These are phyloP conservation scores for Penicillium thymicola DNA, from an alignment of 2,329 filamentous ascomycete genomes.

Conservation along the genomic window DNA sequence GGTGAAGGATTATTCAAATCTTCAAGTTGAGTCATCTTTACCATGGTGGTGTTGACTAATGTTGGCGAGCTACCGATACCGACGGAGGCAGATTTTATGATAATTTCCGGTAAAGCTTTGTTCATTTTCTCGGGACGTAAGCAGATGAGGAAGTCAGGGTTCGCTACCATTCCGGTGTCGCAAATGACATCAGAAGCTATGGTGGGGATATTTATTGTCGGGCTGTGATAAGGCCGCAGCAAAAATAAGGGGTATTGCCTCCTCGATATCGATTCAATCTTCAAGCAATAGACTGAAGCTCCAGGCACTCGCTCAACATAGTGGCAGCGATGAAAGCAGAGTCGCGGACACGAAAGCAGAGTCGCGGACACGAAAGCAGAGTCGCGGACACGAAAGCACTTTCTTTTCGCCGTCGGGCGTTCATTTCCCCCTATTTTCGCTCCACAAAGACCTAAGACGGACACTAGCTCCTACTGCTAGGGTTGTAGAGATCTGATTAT, in stretches of 20 bases:
- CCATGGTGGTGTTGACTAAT: background rate
- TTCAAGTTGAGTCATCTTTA: background rate
- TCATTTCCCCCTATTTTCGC: too few species aligned
- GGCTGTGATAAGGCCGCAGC: too few species aligned
- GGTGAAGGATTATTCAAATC: background rate
- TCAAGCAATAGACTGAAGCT: background rate
- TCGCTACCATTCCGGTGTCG: background rate
- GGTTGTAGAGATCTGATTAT: background rate
- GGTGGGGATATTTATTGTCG: background rate
- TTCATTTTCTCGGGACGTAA: background rate
- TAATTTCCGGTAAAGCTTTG: background rate
- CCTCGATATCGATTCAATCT: too few species aligned
- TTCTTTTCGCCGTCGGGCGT: too few species aligned
- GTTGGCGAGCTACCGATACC: background rate
- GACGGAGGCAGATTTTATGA: background rate
- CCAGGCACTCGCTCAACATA: too few species aligned
- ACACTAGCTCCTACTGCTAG: too few species aligned
- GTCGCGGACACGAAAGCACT: background rate
- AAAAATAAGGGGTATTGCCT: too few species aligned
- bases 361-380: background rate
- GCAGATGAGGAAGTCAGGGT: background rate
- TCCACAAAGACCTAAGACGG: background rate
- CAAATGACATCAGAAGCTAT: background rate
- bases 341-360: background rate
- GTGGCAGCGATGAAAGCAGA: background rate